These are phyloP conservation scores for Friedmanniomyces simplex DNA, from an alignment of 495 filamentous ascomycete genomes.

Conservation along the genomic window DNA sequence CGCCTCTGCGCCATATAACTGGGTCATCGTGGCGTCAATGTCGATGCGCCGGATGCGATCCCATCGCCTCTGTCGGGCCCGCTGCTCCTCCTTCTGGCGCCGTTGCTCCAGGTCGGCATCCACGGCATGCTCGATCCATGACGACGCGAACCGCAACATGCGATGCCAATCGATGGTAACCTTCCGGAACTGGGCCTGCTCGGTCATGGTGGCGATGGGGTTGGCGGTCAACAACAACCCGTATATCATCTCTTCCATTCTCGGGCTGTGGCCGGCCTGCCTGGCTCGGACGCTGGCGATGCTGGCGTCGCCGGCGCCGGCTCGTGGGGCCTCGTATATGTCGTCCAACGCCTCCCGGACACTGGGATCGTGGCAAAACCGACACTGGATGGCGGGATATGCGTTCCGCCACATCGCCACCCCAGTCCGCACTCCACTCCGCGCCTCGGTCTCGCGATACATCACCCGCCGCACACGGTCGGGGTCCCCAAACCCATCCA, in stretches of 20 bases:
- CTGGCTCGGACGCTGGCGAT: not conserved
- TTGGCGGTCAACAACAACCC: not conserved
- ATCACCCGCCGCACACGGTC: not conserved
- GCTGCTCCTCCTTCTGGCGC: too few species aligned
- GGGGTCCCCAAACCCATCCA: conserved; percentile 4
- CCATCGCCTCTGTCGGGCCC: too few species aligned
- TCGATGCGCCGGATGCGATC: too few species aligned
- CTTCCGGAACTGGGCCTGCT: not conserved
- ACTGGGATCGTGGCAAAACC: not conserved
- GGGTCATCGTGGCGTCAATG: too few species aligned
- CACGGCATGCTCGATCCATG: conserved; percentile 2
- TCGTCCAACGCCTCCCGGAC: not conserved
- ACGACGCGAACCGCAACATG: conserved; percentile 1
- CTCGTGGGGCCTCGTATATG: not conserved
- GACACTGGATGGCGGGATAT: conserved; percentile 1
- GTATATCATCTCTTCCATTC: conserved; percentile 4
- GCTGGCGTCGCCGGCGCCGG: not conserved
- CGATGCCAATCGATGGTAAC: conserved; percentile 6
- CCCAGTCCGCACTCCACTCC: not conserved
- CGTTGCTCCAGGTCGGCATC: too few species aligned
- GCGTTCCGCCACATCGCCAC: not conserved
- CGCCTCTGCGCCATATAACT: too few species aligned
- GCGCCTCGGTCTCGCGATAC: not conserved
- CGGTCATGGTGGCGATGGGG: not conserved
- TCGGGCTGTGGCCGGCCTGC: not conserved